These are phyloP conservation scores for Tremella yokohamensis DNA, from an alignment of 768 basidiomycete species.

Conservation along the genomic window DNA sequence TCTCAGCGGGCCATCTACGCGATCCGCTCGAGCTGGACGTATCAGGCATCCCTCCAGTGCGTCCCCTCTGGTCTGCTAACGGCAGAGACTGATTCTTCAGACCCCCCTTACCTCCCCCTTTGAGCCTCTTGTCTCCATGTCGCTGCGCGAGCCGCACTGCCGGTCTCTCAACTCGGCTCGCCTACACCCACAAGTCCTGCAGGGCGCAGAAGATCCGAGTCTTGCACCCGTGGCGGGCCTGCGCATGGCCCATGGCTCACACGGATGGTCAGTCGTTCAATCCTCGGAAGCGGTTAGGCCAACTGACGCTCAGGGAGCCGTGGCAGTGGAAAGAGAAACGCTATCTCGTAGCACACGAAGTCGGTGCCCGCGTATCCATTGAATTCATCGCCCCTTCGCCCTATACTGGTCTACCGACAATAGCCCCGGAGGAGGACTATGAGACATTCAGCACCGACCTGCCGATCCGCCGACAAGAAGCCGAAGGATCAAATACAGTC, in stretches of 20 bases:
- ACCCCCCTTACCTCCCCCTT: slow-evolving; percentile 28
- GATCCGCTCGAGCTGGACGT: slow-evolving; percentile 10
- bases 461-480: slow-evolving; percentile 3
- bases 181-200: slow-evolving; percentile 16
- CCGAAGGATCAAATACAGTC: slow-evolving; percentile 7
- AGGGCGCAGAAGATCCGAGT: not conserved
- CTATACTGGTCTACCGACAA: not conserved
- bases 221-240: slow-evolving; percentile 13
- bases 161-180: slow-evolving; percentile 33
- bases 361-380: slow-evolving; percentile 39
- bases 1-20: no score
- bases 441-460: not conserved
- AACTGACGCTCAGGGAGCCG: slow-evolving; percentile 14
- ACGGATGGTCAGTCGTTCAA: slow-evolving; percentile 27
- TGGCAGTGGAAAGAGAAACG: slow-evolving; percentile 47
- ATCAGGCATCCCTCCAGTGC: slow-evolving; percentile 25
- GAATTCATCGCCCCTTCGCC: slow-evolving; percentile 30
- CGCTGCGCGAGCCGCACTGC: slow-evolving; percentile 21
- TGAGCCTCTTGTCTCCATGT: slow-evolving; percentile 20
- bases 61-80: slow-evolving; percentile 2
- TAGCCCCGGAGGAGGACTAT: not conserved
- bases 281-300: not conserved
- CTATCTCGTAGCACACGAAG: slow-evolving; percentile 40
- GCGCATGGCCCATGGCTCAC: slow-evolving; percentile 13
- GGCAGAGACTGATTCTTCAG: slow-evolving; percentile 10